Conservation (phyloP, 1,284 basidiomycete genomes). For the Puccinia brachypodii region DNA sequence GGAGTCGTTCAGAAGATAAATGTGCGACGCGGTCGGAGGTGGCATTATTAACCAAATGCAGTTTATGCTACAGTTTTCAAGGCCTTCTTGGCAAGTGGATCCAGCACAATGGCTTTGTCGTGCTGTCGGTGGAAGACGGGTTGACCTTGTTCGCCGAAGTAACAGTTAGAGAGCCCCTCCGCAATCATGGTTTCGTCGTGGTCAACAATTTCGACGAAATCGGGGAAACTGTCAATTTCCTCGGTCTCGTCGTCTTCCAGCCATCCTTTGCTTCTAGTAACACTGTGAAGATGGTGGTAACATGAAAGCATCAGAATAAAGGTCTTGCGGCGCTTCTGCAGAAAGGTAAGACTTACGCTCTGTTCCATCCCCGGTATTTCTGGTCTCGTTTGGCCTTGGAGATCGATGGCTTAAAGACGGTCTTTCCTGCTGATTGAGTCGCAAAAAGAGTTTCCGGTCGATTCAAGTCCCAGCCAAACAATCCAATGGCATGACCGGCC, state of each 20-base stretch:
- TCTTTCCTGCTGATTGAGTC: slow-evolving; percentile 4
- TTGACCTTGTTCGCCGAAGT: background rate
- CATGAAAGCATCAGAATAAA: background rate
- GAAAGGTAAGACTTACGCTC: slow-evolving; percentile 7
- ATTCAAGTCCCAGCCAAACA: slow-evolving; percentile 92
- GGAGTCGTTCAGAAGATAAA: too few species aligned
- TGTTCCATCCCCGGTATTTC: slow-evolving; percentile 38
- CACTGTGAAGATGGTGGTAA: background rate
- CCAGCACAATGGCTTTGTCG: background rate
- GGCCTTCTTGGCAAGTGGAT: background rate
- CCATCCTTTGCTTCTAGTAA: slow-evolving; percentile 39
- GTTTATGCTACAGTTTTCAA: too few species aligned
- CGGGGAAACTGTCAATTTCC: background rate
- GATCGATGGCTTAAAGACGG: slow-evolving; percentile 3
- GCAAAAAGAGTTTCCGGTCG: slow-evolving; percentile 75
- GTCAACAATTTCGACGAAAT: slow-evolving; percentile 10
- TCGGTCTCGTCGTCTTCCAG: slow-evolving; percentile 11
- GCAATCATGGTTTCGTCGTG: background rate
- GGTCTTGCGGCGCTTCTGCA: background rate
- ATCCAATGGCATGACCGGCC: slow-evolving; percentile 81
- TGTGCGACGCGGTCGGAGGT: too few species aligned
- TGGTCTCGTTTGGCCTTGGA: background rate
- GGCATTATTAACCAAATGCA: too few species aligned
- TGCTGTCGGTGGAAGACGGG: background rate
- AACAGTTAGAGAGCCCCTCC: background rate